A percentile compares a stretch with the other conserved stretches of the same genome.
phyloP scores from a whole-genome alignment of 352 stramenopile genomes.

The Phytophthora fragariae region DNA sequence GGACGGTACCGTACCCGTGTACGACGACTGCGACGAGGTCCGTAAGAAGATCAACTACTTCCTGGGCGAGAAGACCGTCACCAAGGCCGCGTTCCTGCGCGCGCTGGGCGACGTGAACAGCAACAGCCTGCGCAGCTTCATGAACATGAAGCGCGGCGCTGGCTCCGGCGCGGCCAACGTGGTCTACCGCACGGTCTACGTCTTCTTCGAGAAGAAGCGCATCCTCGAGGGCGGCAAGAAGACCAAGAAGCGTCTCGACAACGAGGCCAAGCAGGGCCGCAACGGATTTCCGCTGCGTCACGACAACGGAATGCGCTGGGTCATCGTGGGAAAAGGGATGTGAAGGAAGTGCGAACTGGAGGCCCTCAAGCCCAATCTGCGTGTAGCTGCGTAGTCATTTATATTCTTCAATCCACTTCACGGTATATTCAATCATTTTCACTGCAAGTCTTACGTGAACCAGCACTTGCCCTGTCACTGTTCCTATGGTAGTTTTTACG shows the following conservation, averaged over 20 bases:
- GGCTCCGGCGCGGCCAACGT: conserved; percentile 59
- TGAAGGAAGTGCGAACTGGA: not conserved
- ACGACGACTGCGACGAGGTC: conserved; percentile 64
- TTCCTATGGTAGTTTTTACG: no score
- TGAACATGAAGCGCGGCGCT: conserved; percentile 51
- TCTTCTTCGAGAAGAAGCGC: conserved; percentile 67
- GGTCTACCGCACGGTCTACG: conserved; percentile 56
- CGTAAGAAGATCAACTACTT: conserved; percentile 59
- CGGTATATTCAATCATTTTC: no score
- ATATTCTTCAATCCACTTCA: not conserved
- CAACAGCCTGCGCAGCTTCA: conserved; percentile 59
- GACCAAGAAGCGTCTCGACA: conserved; percentile 54
- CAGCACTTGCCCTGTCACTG: not conserved
- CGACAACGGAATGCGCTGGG: conserved; percentile 33
- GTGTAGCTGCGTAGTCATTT: not conserved
- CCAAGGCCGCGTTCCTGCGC: conserved; percentile 49
- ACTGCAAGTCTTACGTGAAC: no score
- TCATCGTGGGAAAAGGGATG: conserved; percentile 3
- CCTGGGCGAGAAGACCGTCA: conserved; percentile 45
- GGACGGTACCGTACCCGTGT: conserved; percentile 53
- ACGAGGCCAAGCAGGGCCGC: conserved; percentile 26
- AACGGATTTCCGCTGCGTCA: conserved; percentile 28
- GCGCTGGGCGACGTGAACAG: conserved; percentile 50
- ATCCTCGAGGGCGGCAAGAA: conserved; percentile 51
- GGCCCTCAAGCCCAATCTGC: not conserved